Conservation (phyloP, 2,329 filamentous ascomycete species). For the Aspergillus neotritici region DNA sequence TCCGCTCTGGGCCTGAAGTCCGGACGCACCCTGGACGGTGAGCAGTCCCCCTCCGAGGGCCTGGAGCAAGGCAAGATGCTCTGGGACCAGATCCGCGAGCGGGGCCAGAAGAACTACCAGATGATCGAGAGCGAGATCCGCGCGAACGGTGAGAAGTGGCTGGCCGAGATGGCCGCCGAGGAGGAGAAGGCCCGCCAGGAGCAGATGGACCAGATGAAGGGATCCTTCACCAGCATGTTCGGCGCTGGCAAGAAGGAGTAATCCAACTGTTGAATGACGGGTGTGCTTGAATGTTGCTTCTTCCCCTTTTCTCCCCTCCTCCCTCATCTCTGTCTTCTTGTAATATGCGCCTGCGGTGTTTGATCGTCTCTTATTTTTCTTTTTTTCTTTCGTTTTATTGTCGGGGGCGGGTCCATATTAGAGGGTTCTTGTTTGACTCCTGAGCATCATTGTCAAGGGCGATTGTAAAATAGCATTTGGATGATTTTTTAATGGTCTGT, state of each 20-base stretch:
- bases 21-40: slow-evolving; percentile 57
- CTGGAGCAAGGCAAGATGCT: slow-evolving; percentile 94
- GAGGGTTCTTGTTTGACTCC: slow-evolving; percentile 23
- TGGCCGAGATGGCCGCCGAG: slow-evolving; percentile 84
- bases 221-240: slow-evolving; percentile 59
- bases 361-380: too few relatives aligned
- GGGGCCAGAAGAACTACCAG: slow-evolving; percentile 86
- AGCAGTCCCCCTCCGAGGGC: slow-evolving; percentile 66
- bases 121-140: slow-evolving; percentile 83
- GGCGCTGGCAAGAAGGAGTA: slow-evolving; percentile 34
- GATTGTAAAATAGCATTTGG: slow-evolving; percentile 33
- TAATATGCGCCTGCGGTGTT: slow-evolving; percentile 14
- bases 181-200: slow-evolving; percentile 88
- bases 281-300: slow-evolving; percentile 6
- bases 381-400: slow-evolving; percentile 14
- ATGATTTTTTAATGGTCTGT: slow-evolving; percentile 21
- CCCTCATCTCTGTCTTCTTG: slow-evolving; percentile 11
- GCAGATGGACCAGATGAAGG: slow-evolving; percentile 88
- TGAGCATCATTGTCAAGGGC: slow-evolving; percentile 20
- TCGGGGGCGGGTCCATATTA: slow-evolving; percentile 21
- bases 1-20: slow-evolving; percentile 73
- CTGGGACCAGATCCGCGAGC: slow-evolving; percentile 86
- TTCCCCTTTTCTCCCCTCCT: slow-evolving; percentile 9
- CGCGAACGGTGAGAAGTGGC: slow-evolving; percentile 90
- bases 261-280: slow-evolving; percentile 2